phyloP scores from a whole-genome alignment of 768 basidiomycete species.

The Tricholoma saponaceum region DNA sequence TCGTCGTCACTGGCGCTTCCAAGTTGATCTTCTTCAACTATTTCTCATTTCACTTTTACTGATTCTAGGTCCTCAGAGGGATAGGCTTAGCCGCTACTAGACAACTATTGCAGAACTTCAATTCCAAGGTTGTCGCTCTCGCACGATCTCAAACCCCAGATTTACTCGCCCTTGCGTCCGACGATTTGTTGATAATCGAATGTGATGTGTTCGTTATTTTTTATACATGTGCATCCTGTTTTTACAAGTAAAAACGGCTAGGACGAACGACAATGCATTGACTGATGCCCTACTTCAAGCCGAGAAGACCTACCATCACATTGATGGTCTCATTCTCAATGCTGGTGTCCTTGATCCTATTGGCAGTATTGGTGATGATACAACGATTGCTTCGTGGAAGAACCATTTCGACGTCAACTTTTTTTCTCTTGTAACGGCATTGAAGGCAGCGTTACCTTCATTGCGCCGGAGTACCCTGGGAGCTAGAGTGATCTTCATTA shows the following conservation, averaged over 20 bases:
- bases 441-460: conserved; percentile 64
- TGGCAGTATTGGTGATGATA: conserved; percentile 48
- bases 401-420: conserved; percentile 82
- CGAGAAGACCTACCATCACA: conserved; percentile 47
- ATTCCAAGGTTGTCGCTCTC: conserved; percentile 69
- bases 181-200: conserved; percentile 48
- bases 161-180: conserved; percentile 45
- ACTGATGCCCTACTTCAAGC: conserved; percentile 53
- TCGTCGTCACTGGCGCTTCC: conserved; percentile 85
- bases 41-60: not conserved
- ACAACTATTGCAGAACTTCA: conserved; percentile 59
- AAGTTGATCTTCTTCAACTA: conserved; percentile 38
- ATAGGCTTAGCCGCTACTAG: conserved; percentile 78
- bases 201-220: conserved; percentile 70
- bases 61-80: conserved; percentile 30
- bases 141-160: conserved; percentile 70
- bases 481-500: conserved; percentile 76
- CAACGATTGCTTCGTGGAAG: conserved; percentile 59
- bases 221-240: conserved; percentile 5
- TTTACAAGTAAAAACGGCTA: conserved; percentile 23
- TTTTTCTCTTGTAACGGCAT: conserved; percentile 72
- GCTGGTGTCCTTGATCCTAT: conserved; percentile 78
- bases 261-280: conserved; percentile 55
- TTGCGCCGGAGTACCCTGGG: conserved; percentile 55
- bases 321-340: conserved; percentile 82